Base-by-base conservation (phyloP, 1,284 basidiomycete species). In the Binderoboletus segoi region DNA sequence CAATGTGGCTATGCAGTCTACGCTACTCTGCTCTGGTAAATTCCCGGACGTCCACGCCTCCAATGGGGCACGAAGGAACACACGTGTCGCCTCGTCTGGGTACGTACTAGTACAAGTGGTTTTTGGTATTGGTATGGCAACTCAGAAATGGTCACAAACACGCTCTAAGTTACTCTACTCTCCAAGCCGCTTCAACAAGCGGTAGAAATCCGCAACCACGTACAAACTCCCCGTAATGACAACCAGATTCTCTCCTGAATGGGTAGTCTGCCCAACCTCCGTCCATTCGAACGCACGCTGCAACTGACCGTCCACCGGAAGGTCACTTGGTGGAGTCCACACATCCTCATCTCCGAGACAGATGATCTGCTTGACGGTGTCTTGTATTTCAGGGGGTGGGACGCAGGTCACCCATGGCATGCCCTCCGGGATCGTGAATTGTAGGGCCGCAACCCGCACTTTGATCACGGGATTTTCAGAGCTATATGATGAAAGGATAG, bases 351-450 rank as follows among this genome's bases (percentile, higher is more conserved):
- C 70, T 47, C 43, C 50, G 47, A 68, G 56, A 10, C 79, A 75
- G 7, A 77, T 67, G 8, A 84, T 70, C 21, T 62, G 63, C 48
- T 59, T 62, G 42, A 84, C 80, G 0, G 76, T 78, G 26, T 74
- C 69, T 16, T 66, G 71, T 37, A 93, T 65, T 41, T 81, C 80
- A 3, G 67, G 69, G 3, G 82, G 77, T 3, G 82, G 69, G 0
- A 88, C 85, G 5, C 85, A 75, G 41, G 77, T 80, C 30, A 97
- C 86, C 95, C 95, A 98, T 0, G 94, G 92, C 95, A 98, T 97
- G 6, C 87, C 90, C 15, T 86, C 89, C 0, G 93, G 90, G 1
- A 85, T 84, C 1, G 87, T 83, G 61, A 91, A 89, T 42, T 73
- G 72, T 28, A 92, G 69, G 4, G 83, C 70, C 3, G 86, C 86